Conservation (phyloP, 148 eudicot genomes). For the Rhododendron simsii region DNA sequence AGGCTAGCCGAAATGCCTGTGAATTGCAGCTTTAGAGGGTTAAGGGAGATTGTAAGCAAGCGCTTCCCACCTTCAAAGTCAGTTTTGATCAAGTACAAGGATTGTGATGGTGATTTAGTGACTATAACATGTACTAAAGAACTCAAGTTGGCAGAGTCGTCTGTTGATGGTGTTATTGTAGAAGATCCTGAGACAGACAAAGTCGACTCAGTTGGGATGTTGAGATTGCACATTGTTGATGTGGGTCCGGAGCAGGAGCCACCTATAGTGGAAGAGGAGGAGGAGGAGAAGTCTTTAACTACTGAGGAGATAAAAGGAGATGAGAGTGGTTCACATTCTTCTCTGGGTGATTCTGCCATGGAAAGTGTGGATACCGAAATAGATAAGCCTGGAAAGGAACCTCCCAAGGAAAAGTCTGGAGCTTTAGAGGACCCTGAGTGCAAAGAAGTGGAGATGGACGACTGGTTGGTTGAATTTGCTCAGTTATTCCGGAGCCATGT, state of each 20-base stretch:
- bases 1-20: slow-evolving; percentile 88
- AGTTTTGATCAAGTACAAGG: slow-evolving; percentile 77
- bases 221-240: slow-evolving; percentile 83
- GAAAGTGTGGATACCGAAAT: slow-evolving; percentile 50
- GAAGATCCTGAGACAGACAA: slow-evolving; percentile 60
- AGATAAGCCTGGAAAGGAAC: slow-evolving; percentile 49
- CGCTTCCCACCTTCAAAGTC: slow-evolving; percentile 78
- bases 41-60: slow-evolving; percentile 70
- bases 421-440: slow-evolving; percentile 52
- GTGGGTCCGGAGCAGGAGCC: slow-evolving; percentile 93
- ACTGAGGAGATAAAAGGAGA: slow-evolving; percentile 49
- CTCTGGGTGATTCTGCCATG: slow-evolving; percentile 44
- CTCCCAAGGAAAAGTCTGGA: slow-evolving; percentile 41
- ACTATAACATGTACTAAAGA: slow-evolving; percentile 76
- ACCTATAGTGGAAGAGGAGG: slow-evolving; percentile 54
- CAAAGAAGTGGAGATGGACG: slow-evolving; percentile 89
- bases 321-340: slow-evolving; percentile 59
- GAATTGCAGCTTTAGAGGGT: slow-evolving; percentile 59
- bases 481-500: slow-evolving; percentile 80
- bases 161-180: slow-evolving; percentile 47
- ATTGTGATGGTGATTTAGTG: slow-evolving; percentile 83
- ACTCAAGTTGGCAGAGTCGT: slow-evolving; percentile 75
- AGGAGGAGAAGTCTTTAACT: slow-evolving; percentile 50
- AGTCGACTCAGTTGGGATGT: slow-evolving; percentile 46
- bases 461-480: slow-evolving; percentile 93